Conservation (phyloP, 2,329 filamentous ascomycete genomes). For the Claviceps fusiformis region DNA sequence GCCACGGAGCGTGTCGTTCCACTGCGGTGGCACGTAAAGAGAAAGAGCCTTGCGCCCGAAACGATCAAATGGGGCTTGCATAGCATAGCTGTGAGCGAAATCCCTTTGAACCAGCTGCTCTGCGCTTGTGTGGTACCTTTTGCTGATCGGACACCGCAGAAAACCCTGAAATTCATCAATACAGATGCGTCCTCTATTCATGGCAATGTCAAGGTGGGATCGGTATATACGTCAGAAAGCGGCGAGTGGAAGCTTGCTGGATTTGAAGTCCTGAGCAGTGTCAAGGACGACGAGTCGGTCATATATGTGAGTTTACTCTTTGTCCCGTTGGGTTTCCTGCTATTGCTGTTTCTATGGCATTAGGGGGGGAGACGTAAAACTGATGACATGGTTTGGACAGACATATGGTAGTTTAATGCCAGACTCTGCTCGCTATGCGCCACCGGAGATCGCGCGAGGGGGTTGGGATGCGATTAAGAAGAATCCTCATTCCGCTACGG, state of each 20-base stretch:
- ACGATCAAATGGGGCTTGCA: constrained; percentile 95
- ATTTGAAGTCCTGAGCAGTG: constrained; percentile 83
- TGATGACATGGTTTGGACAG: constrained; percentile 24
- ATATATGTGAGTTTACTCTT: constrained; percentile 54
- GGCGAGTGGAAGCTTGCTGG: constrained; percentile 96
- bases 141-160: constrained; percentile 32
- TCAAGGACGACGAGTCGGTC: constrained; percentile 89
- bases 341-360: background rate
- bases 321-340: background rate
- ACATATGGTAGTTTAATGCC: constrained; percentile 80
- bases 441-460: constrained; percentile 70
- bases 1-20: constrained; percentile 84
- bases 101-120: too few species aligned
- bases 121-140: background rate
- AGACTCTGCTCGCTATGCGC: constrained; percentile 69
- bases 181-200: constrained; percentile 86
- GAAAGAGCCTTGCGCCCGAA: constrained; percentile 77
- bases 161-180: constrained; percentile 93
- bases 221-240: constrained; percentile 86
- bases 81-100: constrained; percentile 55
- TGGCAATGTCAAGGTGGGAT: constrained; percentile 70
- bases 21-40: constrained; percentile 76
- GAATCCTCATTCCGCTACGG: constrained; percentile 65
- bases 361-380: background rate
- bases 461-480: constrained; percentile 91